Evolutionary conservation across 1,284 basidiomycete species (phyloP).

Genomic region (Fomes fomentarius): DNA sequence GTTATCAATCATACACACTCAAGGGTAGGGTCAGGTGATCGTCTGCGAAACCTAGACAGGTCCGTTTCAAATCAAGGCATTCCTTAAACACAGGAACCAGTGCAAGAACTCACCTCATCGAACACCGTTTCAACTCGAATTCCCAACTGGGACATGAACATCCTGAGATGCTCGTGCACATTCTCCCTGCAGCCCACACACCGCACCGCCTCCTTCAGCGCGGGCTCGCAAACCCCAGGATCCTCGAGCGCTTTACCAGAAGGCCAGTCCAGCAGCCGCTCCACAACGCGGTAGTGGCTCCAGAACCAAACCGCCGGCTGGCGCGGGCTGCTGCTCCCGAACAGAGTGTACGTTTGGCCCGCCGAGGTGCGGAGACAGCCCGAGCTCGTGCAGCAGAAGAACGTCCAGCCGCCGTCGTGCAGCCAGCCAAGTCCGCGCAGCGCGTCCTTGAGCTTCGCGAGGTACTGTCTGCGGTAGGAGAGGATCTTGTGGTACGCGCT

Average conservation of each 20-base stretch:
- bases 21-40: too few species aligned
- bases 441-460: background rate
- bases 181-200: background rate
- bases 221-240: background rate
- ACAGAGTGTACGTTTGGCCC: background rate
- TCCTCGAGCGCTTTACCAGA: background rate
- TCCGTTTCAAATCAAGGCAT: background rate
- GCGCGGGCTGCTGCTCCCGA: background rate
- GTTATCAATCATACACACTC: too few species aligned
- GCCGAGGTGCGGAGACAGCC: background rate
- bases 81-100: background rate
- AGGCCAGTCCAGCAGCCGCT: background rate
- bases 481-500: conserved; percentile 14
- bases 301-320: background rate
- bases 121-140: background rate
- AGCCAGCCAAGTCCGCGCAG: background rate
- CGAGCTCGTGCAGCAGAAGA: background rate
- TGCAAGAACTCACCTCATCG: background rate
- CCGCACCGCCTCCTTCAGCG: background rate
- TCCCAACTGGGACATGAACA: background rate
- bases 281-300: background rate
- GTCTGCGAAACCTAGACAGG: too few species aligned
- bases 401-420: background rate
- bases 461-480: conserved; percentile 3
- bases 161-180: background rate